A percentile compares a stretch with the other conserved stretches of the same genome.
Evolutionary conservation across 2,329 filamentous ascomycete species (phyloP).

Genomic region (Colletotrichum australisinense): DNA sequence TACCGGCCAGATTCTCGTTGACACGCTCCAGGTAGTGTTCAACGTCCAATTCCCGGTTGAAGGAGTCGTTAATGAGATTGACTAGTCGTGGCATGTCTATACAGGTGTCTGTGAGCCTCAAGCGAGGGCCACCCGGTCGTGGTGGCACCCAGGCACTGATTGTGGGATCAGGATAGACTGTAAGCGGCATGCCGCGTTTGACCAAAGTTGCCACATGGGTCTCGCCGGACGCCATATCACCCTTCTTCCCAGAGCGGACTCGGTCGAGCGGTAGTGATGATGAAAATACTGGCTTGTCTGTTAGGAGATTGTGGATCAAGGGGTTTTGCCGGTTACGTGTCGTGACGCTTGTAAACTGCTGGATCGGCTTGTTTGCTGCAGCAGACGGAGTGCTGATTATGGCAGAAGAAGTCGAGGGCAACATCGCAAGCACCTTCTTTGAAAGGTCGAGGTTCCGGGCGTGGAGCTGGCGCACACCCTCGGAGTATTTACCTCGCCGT

Average conservation of each 20-base stretch:
- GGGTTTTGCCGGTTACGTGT: constrained; percentile 77
- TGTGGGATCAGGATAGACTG: constrained; percentile 80
- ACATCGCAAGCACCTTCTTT: constrained; percentile 75
- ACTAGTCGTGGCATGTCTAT: constrained; percentile 88
- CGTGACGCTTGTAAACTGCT: constrained; percentile 60
- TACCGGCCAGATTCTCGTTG: constrained; percentile 82
- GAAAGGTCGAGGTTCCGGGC: constrained; percentile 78
- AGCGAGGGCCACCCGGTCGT: constrained; percentile 64
- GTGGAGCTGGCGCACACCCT: constrained; percentile 45
- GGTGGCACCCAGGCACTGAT: constrained; percentile 76
- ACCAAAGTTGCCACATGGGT: constrained; percentile 77
- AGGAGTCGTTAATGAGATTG: constrained; percentile 93
- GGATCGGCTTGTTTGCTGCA: constrained; percentile 66
- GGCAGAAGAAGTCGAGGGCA: constrained; percentile 87
- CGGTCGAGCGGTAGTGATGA: constrained; percentile 86
- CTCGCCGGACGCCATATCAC: constrained; percentile 25
- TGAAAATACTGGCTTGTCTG: constrained; percentile 92
- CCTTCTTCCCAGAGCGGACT: constrained; percentile 52
- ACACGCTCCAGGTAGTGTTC: constrained; percentile 86
- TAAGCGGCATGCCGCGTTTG: constrained; percentile 91
- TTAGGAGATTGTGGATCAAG: constrained; percentile 93
- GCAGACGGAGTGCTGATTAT: constrained; percentile 89
- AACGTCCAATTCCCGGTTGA: constrained; percentile 85
- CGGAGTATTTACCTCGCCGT: constrained; percentile 9
- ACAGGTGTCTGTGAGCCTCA: constrained; percentile 81